Percentiles rank a stretch among this genome's conserved stretches.
These are phyloP conservation scores for Thraustotheca clavata DNA, from an alignment of 352 stramenopile genomes.

Conservation along the genomic window DNA sequence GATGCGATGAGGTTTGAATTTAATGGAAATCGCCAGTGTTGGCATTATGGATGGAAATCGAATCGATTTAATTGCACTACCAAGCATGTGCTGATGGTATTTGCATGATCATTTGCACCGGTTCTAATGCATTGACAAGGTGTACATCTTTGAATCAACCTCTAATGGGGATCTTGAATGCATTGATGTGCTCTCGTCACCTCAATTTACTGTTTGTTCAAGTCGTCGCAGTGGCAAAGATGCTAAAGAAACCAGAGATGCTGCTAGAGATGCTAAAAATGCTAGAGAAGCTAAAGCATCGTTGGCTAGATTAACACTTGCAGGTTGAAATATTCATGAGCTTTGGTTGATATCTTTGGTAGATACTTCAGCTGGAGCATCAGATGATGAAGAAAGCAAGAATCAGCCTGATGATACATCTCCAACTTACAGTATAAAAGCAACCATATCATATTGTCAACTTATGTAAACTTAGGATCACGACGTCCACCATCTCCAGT, in stretches of 20 bases:
- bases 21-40: slow-evolving; percentile 77
- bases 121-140: neutral
- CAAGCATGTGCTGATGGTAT: slow-evolving; percentile 65
- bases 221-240: slow-evolving; percentile 7
- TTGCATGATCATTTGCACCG: neutral
- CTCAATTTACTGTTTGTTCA: slow-evolving; percentile 16
- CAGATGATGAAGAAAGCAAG: neutral
- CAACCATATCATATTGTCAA: neutral
- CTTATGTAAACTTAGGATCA: too few species aligned
- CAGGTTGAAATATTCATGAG: too few species aligned
- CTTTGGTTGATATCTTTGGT: too few species aligned
- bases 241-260: too few species aligned
- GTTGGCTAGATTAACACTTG: too few species aligned
- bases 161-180: neutral
- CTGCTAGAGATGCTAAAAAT: too few species aligned
- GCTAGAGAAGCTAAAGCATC: too few species aligned
- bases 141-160: slow-evolving; percentile 14
- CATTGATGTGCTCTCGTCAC: neutral
- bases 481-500: neutral
- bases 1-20: slow-evolving; percentile 38
- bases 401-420: too few species aligned
- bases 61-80: slow-evolving; percentile 81
- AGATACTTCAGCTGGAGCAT: too few species aligned
- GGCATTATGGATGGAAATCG: slow-evolving; percentile 83
- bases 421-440: too few species aligned